Evolutionary conservation across 139 green algal species (phyloP).

Genomic region (Chlorella sp.): DNA sequence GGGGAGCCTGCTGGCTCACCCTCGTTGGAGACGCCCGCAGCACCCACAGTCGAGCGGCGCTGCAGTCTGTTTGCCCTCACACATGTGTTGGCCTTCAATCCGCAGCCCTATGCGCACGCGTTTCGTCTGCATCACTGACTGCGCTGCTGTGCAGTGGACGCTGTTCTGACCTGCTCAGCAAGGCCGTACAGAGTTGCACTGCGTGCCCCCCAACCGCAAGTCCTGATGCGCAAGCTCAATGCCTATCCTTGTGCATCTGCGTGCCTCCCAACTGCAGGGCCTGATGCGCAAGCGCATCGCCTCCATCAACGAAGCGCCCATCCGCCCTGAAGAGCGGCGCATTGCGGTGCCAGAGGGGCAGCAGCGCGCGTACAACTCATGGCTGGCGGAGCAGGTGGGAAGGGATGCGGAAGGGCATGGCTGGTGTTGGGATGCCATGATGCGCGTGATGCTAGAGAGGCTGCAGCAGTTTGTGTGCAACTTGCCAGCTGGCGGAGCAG

Average conservation of each 20-base stretch:
- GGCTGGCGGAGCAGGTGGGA: slow-evolving; percentile 19
- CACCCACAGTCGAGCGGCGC: too few relatives aligned
- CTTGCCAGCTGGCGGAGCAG: not conserved
- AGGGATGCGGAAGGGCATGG: too few relatives aligned
- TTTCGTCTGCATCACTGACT: too few relatives aligned
- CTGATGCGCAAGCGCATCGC: slow-evolving; percentile 55
- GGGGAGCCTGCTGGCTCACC: too few relatives aligned
- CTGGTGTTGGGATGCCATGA: not conserved
- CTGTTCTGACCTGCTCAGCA: not conserved
- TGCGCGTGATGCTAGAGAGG: too few relatives aligned
- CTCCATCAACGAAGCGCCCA: slow-evolving; percentile 53
- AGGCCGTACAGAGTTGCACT: not conserved
- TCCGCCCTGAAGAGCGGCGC: slow-evolving; percentile 27
- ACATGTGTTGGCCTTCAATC: too few relatives aligned
- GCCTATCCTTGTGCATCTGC: not conserved
- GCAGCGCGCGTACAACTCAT: slow-evolving; percentile 18
- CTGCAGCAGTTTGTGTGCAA: too few relatives aligned
- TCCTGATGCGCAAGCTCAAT: not conserved
- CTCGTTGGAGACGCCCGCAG: too few relatives aligned
- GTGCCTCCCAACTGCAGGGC: slow-evolving; percentile 8
- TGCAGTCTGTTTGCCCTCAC: too few relatives aligned
- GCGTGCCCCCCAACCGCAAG: not conserved
- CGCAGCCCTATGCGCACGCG: too few relatives aligned
- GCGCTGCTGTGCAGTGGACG: too few relatives aligned
- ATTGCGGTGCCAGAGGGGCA: slow-evolving; percentile 29